Evolutionary conservation across 805 yeast species (phyloP).

Genomic region (Metschnikowia colocasiae): DNA sequence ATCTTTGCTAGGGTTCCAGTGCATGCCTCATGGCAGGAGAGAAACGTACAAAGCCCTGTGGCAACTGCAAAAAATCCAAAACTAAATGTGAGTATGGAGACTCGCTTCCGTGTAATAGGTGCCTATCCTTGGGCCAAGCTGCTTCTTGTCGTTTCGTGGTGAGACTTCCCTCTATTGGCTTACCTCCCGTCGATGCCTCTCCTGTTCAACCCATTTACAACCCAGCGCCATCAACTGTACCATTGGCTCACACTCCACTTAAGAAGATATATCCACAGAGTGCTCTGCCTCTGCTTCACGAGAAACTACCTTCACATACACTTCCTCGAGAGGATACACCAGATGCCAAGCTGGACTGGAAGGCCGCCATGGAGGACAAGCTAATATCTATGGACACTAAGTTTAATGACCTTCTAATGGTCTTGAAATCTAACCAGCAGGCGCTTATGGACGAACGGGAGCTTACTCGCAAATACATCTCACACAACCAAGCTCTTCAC

Average conservation of each 20-base stretch:
- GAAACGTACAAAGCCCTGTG: constrained; percentile 56
- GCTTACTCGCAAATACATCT: constrained; percentile 5
- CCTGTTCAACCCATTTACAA: constrained; percentile 6
- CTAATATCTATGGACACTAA: constrained; percentile 37
- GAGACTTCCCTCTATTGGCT: constrained; percentile 43
- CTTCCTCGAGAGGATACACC: not conserved
- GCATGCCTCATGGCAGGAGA: constrained; percentile 27
- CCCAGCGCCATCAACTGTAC: not conserved
- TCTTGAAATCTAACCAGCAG: constrained; percentile 32
- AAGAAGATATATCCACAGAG: constrained; percentile 10
- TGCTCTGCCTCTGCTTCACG: constrained; percentile 3
- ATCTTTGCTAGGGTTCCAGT: not conserved
- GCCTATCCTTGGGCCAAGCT: constrained; percentile 47
- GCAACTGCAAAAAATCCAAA: constrained; percentile 58
- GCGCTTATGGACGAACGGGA: constrained; percentile 23
- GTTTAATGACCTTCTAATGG: constrained; percentile 33
- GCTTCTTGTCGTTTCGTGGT: constrained; percentile 51
- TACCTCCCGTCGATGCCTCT: constrained; percentile 21
- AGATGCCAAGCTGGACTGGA: constrained; percentile 25
- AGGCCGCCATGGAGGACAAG: constrained; percentile 31
- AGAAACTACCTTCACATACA: not conserved
- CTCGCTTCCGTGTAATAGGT: constrained; percentile 54
- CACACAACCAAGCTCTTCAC: constrained; percentile 1
- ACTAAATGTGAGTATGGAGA: constrained; percentile 55
- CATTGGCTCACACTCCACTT: not conserved